A percentile compares a stretch with the other conserved stretches of the same genome.
Evolutionary conservation across 202 grass and related monocot species (phyloP).

Genomic region (Sporobolus alterniflorus): DNA sequence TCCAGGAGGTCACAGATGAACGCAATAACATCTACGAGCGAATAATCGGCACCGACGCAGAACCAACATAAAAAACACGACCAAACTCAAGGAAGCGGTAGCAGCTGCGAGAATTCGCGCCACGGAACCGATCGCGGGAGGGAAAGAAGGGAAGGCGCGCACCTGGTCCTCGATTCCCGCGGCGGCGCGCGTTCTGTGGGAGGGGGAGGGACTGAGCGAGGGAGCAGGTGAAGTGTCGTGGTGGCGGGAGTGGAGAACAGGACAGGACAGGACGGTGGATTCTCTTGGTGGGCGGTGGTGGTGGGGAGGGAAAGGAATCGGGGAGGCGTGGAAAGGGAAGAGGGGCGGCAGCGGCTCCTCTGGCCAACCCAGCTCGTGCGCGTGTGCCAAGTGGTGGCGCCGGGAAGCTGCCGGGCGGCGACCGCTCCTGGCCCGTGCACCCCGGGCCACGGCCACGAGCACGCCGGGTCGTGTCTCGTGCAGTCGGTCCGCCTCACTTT

Average conservation of each 20-base stretch:
- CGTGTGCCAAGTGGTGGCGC: not conserved
- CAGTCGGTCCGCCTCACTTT: too few relatives aligned
- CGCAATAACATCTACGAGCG: not conserved
- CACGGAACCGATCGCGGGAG: not conserved
- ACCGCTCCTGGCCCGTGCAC: not conserved
- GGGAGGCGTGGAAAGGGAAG: not conserved
- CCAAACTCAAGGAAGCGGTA: not conserved
- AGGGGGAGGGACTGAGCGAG: not conserved
- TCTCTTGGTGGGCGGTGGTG: not conserved
- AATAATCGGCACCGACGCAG: not conserved
- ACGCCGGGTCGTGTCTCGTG: not conserved
- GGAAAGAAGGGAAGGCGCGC: not conserved
- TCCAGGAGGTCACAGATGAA: conserved; percentile 1
- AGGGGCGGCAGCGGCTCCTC: not conserved
- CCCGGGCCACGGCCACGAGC: not conserved
- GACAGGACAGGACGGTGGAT: not conserved
- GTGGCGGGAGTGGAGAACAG: not conserved
- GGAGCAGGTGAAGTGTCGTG: conserved; percentile 1
- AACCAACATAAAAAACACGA: not conserved
- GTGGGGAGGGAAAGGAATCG: not conserved
- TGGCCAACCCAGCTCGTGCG: not conserved
- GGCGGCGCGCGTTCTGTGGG: not conserved
- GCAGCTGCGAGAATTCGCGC: not conserved
- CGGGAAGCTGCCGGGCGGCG: not conserved
- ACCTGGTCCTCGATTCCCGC: conserved; percentile 1